Percentiles rank a stretch among this genome's conserved stretches.
Evolutionary conservation across 257 asterid genomes (phyloP).

Genomic region (Primulina tabacum): DNA sequence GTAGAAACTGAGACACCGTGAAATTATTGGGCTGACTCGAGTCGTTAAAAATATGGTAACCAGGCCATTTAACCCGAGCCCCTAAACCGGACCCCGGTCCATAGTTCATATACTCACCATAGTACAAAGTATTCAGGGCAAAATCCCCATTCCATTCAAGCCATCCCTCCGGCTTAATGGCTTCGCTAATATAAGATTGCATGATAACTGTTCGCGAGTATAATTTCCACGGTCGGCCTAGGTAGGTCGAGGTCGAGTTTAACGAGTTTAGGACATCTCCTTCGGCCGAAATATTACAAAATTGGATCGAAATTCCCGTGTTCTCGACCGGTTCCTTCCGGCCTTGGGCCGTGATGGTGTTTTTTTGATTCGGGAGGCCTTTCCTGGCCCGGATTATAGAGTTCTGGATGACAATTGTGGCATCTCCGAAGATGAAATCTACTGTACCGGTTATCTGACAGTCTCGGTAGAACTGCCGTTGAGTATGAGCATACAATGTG

Average conservation of each 20-base stretch:
- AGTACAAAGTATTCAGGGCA: conserved; percentile 41
- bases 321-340: conserved; percentile 32
- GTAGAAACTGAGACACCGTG: conserved; percentile 45
- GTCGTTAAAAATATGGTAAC: conserved; percentile 41
- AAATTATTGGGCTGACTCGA: conserved; percentile 36
- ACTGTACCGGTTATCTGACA: conserved; percentile 54
- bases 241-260: conserved; percentile 41
- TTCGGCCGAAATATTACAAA: conserved; percentile 43
- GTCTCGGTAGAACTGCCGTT: conserved; percentile 55
- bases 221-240: conserved; percentile 57
- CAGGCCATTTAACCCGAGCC: conserved; percentile 51
- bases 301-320: conserved; percentile 54
- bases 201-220: conserved; percentile 52
- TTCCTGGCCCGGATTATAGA: conserved; percentile 40
- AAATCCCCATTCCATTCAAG: conserved; percentile 49
- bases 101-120: conserved; percentile 47
- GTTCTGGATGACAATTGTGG: conserved; percentile 46
- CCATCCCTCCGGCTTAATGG: conserved; percentile 54
- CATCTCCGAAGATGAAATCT: conserved; percentile 58
- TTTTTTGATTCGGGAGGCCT: conserved; percentile 51
- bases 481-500: conserved; percentile 50
- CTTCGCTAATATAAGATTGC: conserved; percentile 49
- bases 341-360: conserved; percentile 63
- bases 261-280: conserved; percentile 29
- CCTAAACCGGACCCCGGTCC: conserved; percentile 52